Evolutionary conservation across 2,329 filamentous ascomycete genomes (phyloP).

Genomic region (Trichoderma sp.): DNA sequence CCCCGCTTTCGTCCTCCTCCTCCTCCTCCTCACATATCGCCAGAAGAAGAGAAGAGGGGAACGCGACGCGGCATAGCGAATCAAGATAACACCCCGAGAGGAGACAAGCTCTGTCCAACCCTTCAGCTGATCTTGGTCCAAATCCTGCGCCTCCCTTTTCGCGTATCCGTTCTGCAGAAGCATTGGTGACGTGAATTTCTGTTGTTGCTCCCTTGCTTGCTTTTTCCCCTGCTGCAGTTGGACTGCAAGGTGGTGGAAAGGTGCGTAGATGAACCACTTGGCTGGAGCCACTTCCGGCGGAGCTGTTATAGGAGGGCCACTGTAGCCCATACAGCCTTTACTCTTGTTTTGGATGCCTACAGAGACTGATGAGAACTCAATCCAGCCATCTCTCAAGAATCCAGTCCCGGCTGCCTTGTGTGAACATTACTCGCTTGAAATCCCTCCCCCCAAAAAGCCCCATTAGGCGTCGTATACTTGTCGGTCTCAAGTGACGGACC

Average conservation of each 20-base stretch:
- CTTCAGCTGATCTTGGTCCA: neutral
- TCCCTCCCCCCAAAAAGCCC: too few relatives aligned
- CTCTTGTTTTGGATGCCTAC: neutral
- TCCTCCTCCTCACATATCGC: neutral
- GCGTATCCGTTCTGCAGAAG: neutral
- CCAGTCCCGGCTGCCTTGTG: neutral
- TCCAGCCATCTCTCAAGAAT: neutral
- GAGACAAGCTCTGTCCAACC: neutral
- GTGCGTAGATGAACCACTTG: neutral
- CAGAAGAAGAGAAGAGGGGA: neutral
- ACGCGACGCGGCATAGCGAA: neutral
- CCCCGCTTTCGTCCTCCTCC: neutral
- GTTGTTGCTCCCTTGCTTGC: neutral
- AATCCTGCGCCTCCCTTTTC: neutral
- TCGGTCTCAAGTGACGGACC: neutral
- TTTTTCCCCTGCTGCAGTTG: neutral
- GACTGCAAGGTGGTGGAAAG: neutral
- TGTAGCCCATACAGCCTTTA: neutral
- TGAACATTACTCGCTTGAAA: neutral
- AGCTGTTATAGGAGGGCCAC: neutral
- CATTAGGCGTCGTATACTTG: neutral
- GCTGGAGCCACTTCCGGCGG: neutral
- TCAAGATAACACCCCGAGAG: neutral
- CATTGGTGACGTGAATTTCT: neutral
- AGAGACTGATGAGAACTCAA: neutral